Evolutionary conservation across 2,329 filamentous ascomycete species (phyloP).

Genomic region (Pseudocercospora macadamiae): DNA sequence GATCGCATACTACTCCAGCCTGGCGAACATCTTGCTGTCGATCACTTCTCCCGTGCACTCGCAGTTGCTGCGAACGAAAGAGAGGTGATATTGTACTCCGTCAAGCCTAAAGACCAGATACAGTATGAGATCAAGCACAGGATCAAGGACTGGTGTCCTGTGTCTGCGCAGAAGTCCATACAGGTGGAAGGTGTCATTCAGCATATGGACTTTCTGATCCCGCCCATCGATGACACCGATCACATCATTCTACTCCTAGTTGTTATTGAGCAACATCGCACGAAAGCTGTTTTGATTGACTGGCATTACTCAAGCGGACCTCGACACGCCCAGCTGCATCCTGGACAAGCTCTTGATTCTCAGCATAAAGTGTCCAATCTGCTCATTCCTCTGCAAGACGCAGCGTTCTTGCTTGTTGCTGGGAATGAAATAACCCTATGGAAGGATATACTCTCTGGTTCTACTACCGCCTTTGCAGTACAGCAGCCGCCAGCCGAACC

Average conservation of each 20-base stretch:
- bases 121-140: constrained; percentile 52
- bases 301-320: constrained; percentile 34
- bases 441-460: constrained; percentile 46
- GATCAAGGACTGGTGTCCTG: constrained; percentile 58
- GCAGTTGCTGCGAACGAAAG: constrained; percentile 72
- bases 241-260: constrained; percentile 77
- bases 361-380: constrained; percentile 38
- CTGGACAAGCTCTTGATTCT: constrained; percentile 30
- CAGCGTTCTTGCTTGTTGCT: constrained; percentile 46
- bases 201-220: constrained; percentile 83
- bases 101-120: constrained; percentile 61
- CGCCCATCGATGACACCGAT: constrained; percentile 65
- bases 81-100: constrained; percentile 71
- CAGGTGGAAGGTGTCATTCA: constrained; percentile 72
- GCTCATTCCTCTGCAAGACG: constrained; percentile 45
- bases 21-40: constrained; percentile 72
- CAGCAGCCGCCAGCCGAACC: constrained; percentile 10
- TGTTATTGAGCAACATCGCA: constrained; percentile 48
- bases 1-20: constrained; percentile 55
- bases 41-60: constrained; percentile 67
- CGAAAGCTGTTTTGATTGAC: constrained; percentile 42
- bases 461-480: constrained; percentile 28
- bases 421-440: constrained; percentile 43
- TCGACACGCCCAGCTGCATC: constrained; percentile 27
- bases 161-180: constrained; percentile 56